A percentile compares a stretch with the other conserved stretches of the same genome.
These are phyloP conservation scores for Podaxis sp. DNA, from an alignment of 768 basidiomycete genomes.

Conservation along the genomic window DNA sequence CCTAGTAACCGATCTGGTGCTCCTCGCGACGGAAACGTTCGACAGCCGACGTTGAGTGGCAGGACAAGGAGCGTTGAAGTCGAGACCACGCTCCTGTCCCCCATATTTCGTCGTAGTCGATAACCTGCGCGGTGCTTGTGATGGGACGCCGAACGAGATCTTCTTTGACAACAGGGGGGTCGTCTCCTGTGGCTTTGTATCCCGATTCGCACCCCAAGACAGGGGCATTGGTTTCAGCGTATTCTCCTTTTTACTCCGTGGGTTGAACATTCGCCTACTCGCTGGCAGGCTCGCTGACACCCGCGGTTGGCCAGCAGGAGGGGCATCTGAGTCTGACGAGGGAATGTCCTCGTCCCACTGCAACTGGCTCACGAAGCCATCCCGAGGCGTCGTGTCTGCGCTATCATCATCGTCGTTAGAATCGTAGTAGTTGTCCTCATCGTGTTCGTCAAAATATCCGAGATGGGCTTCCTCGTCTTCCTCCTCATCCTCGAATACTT, in stretches of 20 bases:
- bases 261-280: not conserved
- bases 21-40: slow-evolving; percentile 18
- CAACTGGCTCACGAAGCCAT: slow-evolving; percentile 28
- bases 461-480: slow-evolving; percentile 35
- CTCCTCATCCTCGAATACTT: slow-evolving; percentile 35
- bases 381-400: slow-evolving; percentile 15
- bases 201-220: not conserved
- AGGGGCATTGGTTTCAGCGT: not conserved
- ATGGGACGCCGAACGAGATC: slow-evolving; percentile 19
- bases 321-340: not conserved
- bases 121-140: not conserved
- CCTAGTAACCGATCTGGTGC: slow-evolving; percentile 16
- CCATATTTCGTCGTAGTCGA: slow-evolving; percentile 1
- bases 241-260: no score
- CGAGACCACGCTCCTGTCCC: slow-evolving; percentile 11
- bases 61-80: slow-evolving; percentile 20
- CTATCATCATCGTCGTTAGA: slow-evolving; percentile 22
- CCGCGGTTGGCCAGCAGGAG: not conserved
- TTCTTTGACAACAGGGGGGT: slow-evolving; percentile 41
- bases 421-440: slow-evolving; percentile 22
- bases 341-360: slow-evolving; percentile 33
- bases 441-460: slow-evolving; percentile 14
- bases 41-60: slow-evolving; percentile 33
- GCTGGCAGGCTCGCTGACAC: not conserved
- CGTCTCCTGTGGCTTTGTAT: slow-evolving; percentile 18